Evolutionary conservation across 768 basidiomycete genomes (phyloP).

Genomic region (Trametes coccinea): DNA sequence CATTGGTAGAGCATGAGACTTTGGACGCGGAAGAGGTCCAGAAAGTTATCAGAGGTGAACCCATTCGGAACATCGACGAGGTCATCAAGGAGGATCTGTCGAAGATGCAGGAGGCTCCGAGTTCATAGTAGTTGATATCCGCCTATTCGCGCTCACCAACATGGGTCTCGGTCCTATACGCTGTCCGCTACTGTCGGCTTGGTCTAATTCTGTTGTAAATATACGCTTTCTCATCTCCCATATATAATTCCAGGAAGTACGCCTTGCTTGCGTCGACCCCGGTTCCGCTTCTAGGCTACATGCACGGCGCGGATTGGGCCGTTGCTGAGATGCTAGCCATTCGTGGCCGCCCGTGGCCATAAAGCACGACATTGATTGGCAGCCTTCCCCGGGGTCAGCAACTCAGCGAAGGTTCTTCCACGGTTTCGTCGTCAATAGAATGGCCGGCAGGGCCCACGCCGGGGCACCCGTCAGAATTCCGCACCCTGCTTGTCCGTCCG

Average conservation of each 20-base stretch:
- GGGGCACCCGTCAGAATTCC: conserved; percentile 12
- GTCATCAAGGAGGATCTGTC: conserved; percentile 57
- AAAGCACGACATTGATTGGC: background rate
- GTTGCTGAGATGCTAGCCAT: background rate
- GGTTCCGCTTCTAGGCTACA: background rate
- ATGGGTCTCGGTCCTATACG: conserved; percentile 12
- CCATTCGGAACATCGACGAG: conserved; percentile 69
- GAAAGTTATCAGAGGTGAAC: conserved; percentile 82
- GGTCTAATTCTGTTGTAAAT: conserved; percentile 23
- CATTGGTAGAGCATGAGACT: conserved; percentile 95
- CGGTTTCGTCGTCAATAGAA: background rate
- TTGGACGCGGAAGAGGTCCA: conserved; percentile 83
- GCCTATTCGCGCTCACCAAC: background rate
- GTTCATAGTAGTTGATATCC: conserved; percentile 20
- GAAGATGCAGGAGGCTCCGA: conserved; percentile 22
- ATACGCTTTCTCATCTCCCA: conserved; percentile 7
- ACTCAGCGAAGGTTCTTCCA: conserved; percentile 20
- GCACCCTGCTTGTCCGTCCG: conserved; percentile 4
- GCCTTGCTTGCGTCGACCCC: too few species aligned
- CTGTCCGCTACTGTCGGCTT: conserved; percentile 12
- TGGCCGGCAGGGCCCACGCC: background rate
- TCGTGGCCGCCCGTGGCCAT: background rate
- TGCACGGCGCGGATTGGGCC: background rate
- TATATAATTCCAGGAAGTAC: too few species aligned
- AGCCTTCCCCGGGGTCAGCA: background rate